These are phyloP conservation scores for Hansenula anomala DNA, from an alignment of 1,139 yeast genomes.

Conservation along the genomic window DNA sequence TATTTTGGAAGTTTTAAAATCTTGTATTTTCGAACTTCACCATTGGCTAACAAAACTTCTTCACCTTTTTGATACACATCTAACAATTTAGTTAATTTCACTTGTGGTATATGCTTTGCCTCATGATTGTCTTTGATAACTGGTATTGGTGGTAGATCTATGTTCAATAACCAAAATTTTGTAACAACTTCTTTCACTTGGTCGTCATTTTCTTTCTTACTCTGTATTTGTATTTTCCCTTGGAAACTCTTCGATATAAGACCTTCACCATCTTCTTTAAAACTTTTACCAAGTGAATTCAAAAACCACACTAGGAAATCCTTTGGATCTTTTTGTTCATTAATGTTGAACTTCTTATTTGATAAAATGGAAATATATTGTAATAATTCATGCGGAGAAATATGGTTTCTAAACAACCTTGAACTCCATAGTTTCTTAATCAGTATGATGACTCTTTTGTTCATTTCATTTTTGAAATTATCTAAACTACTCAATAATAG, in stretches of 20 bases:
- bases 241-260: conserved; percentile 36
- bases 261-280: conserved; percentile 25
- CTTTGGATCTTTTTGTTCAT: conserved; percentile 45
- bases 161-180: conserved; percentile 56
- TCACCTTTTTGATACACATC: conserved; percentile 38
- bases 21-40: conserved; percentile 33
- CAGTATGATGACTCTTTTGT: conserved; percentile 37
- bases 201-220: conserved; percentile 23
- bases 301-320: conserved; percentile 56
- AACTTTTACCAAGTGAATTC: conserved; percentile 39
- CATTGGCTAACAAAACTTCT: conserved; percentile 27
- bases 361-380: conserved; percentile 41
- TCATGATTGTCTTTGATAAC: conserved; percentile 43
- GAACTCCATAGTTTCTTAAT: conserved; percentile 63
- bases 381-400: conserved; percentile 64
- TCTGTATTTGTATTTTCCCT: conserved; percentile 42
- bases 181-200: conserved; percentile 14
- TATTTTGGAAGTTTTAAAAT: conserved; percentile 46
- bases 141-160: conserved; percentile 56
- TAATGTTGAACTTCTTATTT: conserved; percentile 36
- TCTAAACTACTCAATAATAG: conserved; percentile 33
- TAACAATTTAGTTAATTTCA: conserved; percentile 41
- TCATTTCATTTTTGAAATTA: conserved; percentile 23
- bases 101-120: conserved; percentile 44
- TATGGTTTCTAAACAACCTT: conserved; percentile 50